A percentile compares a stretch with the other conserved stretches of the same genome.
Conservation (phyloP, 352 stramenopile species). For the Globisporangium emineosum region DNA sequence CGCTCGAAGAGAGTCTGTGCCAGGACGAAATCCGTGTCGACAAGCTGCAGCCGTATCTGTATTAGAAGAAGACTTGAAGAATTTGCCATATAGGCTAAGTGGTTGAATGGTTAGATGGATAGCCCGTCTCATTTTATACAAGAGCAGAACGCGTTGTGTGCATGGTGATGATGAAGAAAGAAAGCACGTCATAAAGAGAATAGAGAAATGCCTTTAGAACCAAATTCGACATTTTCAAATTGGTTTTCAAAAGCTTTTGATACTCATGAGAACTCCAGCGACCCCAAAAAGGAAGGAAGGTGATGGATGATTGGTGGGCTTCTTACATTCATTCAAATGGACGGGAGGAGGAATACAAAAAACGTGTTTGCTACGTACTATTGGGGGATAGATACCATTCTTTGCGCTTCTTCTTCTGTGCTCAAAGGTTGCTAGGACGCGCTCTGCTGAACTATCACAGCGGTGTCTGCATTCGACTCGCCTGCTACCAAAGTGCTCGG, state of each 20-base stretch:
- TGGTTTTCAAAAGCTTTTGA: background rate
- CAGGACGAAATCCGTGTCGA: conserved; percentile 79
- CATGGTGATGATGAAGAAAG: background rate
- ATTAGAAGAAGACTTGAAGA: conserved; percentile 28
- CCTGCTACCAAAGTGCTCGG: background rate
- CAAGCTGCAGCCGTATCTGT: conserved; percentile 73
- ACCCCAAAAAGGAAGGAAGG: background rate
- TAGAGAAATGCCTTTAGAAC: conserved; percentile 4
- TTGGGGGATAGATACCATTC: background rate
- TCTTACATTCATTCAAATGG: conserved; percentile 1
- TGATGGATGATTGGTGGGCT: background rate
- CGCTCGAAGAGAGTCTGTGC: conserved; percentile 72
- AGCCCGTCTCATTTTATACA: background rate
- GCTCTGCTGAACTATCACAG: background rate
- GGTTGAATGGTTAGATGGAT: no score
- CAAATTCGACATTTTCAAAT: background rate
- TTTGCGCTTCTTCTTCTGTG: background rate
- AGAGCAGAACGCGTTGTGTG: background rate
- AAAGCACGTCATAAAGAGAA: background rate
- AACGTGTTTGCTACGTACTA: background rate
- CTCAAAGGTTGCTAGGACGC: background rate
- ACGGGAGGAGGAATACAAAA: background rate
- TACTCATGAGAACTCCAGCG: background rate
- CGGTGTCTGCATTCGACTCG: background rate
- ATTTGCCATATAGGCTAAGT: no score